phyloP scores from a whole-genome alignment of 2,329 filamentous ascomycete species.

The Xylaria sp. region DNA sequence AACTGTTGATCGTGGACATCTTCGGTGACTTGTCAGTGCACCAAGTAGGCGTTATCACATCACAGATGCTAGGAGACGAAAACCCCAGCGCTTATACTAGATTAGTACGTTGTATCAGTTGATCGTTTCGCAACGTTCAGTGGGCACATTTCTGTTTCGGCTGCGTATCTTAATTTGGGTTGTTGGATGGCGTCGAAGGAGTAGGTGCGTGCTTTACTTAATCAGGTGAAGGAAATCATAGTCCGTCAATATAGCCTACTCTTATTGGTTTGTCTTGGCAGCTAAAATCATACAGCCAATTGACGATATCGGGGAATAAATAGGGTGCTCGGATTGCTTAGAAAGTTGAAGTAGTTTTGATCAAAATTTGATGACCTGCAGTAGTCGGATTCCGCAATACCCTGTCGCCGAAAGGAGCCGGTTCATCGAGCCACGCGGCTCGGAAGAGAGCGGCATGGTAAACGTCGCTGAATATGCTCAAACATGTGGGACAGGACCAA shows the following conservation, averaged over 20 bases:
- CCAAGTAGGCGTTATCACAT: conserved; percentile 2
- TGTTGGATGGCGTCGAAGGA: conserved; percentile 10
- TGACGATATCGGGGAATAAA: not conserved
- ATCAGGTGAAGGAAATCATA: not conserved
- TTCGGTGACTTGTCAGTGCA: conserved; percentile 6
- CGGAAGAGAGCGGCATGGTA: conserved; percentile 19
- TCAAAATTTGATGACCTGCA: conserved; percentile 23
- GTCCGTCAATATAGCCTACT: not conserved
- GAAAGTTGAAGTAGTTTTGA: conserved; percentile 6
- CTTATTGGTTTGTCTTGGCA: conserved; percentile 1
- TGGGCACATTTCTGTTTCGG: conserved; percentile 13
- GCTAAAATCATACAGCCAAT: not conserved
- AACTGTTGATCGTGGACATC: conserved; percentile 8
- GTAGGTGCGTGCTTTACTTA: not conserved
- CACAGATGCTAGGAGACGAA: conserved; percentile 3
- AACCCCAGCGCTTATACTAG: not conserved
- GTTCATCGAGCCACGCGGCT: conserved; percentile 3
- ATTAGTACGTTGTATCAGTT: conserved; percentile 10
- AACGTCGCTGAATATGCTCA: conserved; percentile 7
- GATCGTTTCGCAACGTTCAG: conserved; percentile 13
- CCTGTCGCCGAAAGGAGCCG: conserved; percentile 13
- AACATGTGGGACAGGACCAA: conserved; percentile 3
- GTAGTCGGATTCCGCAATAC: conserved; percentile 31
- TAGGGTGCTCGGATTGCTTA: not conserved
- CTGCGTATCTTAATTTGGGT: conserved; percentile 17